Base-by-base conservation (phyloP, 768 basidiomycete species). In the Austroboletus eburneus region DNA sequence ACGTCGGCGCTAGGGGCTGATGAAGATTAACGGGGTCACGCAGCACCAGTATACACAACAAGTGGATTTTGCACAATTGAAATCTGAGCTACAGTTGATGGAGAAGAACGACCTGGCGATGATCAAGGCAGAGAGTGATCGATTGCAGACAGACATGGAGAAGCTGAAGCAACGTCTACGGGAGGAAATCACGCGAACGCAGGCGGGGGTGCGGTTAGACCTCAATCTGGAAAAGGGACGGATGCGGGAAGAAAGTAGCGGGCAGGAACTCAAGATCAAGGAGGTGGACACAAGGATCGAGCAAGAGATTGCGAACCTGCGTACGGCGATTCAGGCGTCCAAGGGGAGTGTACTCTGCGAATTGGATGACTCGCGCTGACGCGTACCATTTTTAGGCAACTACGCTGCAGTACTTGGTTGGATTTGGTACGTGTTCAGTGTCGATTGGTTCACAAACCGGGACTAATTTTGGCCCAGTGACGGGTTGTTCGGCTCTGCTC, bases 271-370 rank as follows among this genome's bases (percentile, higher is more conserved):
- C 43, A 97, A 97, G 79, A 89, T 98, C 61, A 92, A 91, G 65
- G 95, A 99, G 65, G 93, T 97, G 16, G 95, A 98, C 59, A 97
- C 95, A 4, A 72, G 90, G 62, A 97, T 98, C 55, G 95, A 99
- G 67, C 89, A 90, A 62, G 93, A 97, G 68, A 95, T 95, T 61
- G 91, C 92, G 9, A 82, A 80, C 3, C 65, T 96, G 43, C 73
- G 88, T 45, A 94, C 90, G 2, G 73, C 83, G 7, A 91, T 91
- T 27, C 89, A 92, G 61, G 81, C 87, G 0, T 87, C 87, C 44
- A 92, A n/a, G n/a, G n/a, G n/a, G n/a, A n/a, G n/a, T n/a, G n/a
- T n/a, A n/a, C n/a, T n/a, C n/a, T n/a, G n/a, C n/a, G n/a, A n/a
- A n/a, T n/a, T n/a, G n/a, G n/a, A n/a, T n/a, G n/a, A n/a, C n/a